Evolutionary conservation across 495 filamentous ascomycete species (phyloP).

Genomic region (Hapsidospora chrysogenum): DNA sequence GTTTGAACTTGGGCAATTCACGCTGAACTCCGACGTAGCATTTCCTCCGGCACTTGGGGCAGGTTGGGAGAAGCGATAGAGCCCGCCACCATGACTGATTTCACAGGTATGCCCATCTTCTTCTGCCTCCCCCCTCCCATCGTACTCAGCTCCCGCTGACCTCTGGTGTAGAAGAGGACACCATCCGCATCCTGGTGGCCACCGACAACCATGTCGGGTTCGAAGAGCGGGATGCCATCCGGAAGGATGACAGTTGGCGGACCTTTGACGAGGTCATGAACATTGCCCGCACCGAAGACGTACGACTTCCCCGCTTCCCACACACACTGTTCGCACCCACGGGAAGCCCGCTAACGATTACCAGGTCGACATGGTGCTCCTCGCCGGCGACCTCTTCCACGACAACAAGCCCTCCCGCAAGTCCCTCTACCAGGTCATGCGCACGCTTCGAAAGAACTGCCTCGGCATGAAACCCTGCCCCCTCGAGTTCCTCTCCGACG

Average conservation of each 20-base stretch:
- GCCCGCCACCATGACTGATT: no score
- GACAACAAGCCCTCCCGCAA: conserved; percentile 97
- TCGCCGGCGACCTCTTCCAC: conserved; percentile 92
- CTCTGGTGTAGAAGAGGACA: conserved; percentile 74
- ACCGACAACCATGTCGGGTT: conserved; percentile 97
- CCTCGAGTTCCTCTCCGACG: conserved; percentile 87
- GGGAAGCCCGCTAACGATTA: conserved; percentile 1
- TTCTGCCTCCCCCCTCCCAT: no score
- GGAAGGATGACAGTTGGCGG: conserved; percentile 93
- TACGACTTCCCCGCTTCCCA: conserved; percentile 16
- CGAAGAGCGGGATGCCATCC: conserved; percentile 81
- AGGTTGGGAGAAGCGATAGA: no score
- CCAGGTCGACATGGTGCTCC: conserved; percentile 78
- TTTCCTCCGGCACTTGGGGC: no score
- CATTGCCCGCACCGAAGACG: conserved; percentile 70
- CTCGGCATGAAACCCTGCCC: conserved; percentile 91
- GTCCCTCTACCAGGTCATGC: conserved; percentile 94
- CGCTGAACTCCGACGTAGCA: no score
- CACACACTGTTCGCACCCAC: not conserved
- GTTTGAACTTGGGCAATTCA: no score
- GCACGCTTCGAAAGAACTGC: conserved; percentile 80
- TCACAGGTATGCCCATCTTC: no score
- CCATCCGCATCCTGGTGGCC: conserved; percentile 83
- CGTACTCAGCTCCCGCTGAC: no score
- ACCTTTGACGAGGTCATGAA: conserved; percentile 94